Evolutionary conservation across 768 basidiomycete genomes (phyloP).

Genomic region (Thelephora ganbajun): DNA sequence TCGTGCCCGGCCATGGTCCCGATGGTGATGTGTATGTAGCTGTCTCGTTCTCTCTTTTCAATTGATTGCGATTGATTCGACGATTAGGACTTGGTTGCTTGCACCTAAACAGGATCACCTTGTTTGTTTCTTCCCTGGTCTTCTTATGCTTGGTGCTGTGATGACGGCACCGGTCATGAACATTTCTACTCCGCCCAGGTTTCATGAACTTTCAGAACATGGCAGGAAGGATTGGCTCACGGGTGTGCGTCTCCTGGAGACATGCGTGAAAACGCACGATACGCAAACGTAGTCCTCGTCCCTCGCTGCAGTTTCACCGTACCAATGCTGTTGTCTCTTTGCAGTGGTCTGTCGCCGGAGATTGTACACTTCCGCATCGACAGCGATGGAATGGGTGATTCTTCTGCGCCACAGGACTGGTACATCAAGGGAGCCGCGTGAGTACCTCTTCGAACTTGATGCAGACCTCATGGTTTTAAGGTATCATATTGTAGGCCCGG

Average conservation of each 20-base stretch:
- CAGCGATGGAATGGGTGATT: conserved; percentile 35
- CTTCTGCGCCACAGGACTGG: conserved; percentile 54
- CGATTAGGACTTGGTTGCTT: conserved; percentile 37
- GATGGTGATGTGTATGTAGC: conserved; percentile 21
- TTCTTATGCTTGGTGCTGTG: conserved; percentile 82
- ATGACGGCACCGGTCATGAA: conserved; percentile 35
- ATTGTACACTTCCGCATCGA: conserved; percentile 74
- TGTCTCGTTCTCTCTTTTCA: background rate
- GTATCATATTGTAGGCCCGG: conserved; percentile 9
- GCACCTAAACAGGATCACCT: conserved; percentile 91
- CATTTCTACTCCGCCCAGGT: conserved; percentile 47
- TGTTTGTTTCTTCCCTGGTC: conserved; percentile 89
- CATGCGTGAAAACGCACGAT: conserved; percentile 78
- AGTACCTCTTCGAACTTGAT: conserved; percentile 18
- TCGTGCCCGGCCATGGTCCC: conserved; percentile 40
- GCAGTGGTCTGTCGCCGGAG: conserved; percentile 79
- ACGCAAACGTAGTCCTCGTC: conserved; percentile 54
- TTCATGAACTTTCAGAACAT: conserved; percentile 41
- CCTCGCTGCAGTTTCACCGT: background rate
- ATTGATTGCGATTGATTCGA: conserved; percentile 22
- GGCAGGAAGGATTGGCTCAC: conserved; percentile 72
- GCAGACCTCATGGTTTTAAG: conserved; percentile 3
- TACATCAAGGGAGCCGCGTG: conserved; percentile 74
- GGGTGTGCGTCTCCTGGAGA: conserved; percentile 70
- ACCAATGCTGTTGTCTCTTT: background rate